Evolutionary conservation across 2,329 filamentous ascomycete species (phyloP), one percentile per base, ranked within the genome.

Genomic region (Phaeosphaeriaceae sp.): DNA sequence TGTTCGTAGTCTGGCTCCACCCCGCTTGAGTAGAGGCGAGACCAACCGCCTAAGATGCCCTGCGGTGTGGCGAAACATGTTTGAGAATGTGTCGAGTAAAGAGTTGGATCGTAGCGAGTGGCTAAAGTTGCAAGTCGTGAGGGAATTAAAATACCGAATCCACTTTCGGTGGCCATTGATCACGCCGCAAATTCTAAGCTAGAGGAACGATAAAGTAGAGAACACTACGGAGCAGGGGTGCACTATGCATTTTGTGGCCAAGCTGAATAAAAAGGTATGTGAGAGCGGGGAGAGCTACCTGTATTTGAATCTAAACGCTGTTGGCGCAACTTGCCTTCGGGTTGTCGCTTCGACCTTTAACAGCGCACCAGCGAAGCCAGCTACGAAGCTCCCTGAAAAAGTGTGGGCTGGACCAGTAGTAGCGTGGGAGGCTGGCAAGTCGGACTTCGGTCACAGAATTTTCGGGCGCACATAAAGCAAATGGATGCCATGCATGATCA

Each of bases 401-500:
- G 42, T 42, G 43, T 37, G 52, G 38, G 46, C 55, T 56, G 55
- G 50, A 39, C 66, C 66, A 66, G 56, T 66, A 52, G 51, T 48
- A 45, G 45, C 50, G 56, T 58, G 50, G 60, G 64, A 61, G 54
- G 67, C 65, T 71, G 67, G 66, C 62, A 46, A 60, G 56, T 48
- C 52, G 53, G 55, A 56, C 54, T 50, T 41, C 42, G 46, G 55
- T 54, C 58, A 54, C 52, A 56, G 60, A 58, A 50, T 58, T 61
- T 58, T 63, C 60, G 62, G 23, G 61, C 61, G 60, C 66, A 65
- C 56, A 66, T 64, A 68, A n/a, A n/a, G 52, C 63, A 64, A 54
- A 59, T 57, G 59, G 58, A 63, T 66, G 58, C 60, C 61, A 65
- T 70, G 67, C 71, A 72, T 71, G 68, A 70, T 71, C 65, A 69